Conservation (phyloP, 2,329 filamentous ascomycete species). For the Pestalotiopsis sp. region DNA sequence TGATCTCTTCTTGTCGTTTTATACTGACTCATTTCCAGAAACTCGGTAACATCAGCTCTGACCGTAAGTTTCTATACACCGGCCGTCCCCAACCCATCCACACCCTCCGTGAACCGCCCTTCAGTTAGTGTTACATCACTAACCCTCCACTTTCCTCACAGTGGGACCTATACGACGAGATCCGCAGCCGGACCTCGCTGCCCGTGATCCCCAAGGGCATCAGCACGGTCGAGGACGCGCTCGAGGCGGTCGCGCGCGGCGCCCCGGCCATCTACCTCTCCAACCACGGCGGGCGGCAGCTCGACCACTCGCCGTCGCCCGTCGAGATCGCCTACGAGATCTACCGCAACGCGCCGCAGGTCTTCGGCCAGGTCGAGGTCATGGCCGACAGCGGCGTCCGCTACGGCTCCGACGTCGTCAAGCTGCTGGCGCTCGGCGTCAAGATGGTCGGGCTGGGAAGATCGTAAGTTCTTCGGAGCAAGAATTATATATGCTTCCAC, state of each 20-base stretch:
- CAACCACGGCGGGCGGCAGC: constrained; percentile 45
- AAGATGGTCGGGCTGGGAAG: constrained; percentile 46
- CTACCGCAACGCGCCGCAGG: constrained; percentile 36
- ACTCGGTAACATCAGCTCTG: constrained; percentile 14
- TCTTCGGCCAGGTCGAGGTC: constrained; percentile 37
- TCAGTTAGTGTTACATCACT: too few species aligned
- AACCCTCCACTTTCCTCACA: neutral
- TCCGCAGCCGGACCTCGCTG: constrained; percentile 25
- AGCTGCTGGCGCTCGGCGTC: constrained; percentile 41
- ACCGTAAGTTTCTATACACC: too few species aligned
- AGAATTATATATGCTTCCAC: too few species aligned
- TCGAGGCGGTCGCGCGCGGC: constrained; percentile 15
- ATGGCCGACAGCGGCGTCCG: constrained; percentile 41
- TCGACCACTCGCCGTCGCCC: constrained; percentile 38
- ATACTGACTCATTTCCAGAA: neutral
- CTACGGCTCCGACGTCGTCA: constrained; percentile 41
- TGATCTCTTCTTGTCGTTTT: neutral
- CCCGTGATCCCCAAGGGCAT: constrained; percentile 18
- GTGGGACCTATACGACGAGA: constrained; percentile 21
- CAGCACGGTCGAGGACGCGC: constrained; percentile 15
- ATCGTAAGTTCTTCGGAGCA: constrained; percentile 19
- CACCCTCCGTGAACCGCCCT: too few species aligned
- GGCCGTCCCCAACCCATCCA: too few species aligned
- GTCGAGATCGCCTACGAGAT: constrained; percentile 36
- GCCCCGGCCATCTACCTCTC: constrained; percentile 39